These are phyloP conservation scores for Leccinum uliginosum DNA, from an alignment of 768 basidiomycete genomes.

Conservation along the genomic window DNA sequence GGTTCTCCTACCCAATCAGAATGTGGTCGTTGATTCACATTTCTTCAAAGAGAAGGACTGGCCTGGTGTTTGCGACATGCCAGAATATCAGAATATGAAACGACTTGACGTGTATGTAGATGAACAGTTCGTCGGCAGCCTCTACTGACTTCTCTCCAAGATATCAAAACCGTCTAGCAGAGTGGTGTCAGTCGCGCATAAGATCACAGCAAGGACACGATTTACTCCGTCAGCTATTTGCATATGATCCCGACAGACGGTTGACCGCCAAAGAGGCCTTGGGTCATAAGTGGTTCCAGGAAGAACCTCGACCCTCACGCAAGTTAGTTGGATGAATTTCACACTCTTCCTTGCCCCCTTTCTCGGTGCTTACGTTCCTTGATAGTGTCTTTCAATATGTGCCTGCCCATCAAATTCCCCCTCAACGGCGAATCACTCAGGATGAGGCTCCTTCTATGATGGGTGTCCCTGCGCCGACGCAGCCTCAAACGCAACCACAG, in stretches of 20 bases:
- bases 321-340: slow-evolving; percentile 54
- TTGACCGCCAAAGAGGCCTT: slow-evolving; percentile 81
- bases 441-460: slow-evolving; percentile 91
- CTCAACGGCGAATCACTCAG: slow-evolving; percentile 83
- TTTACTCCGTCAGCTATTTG: slow-evolving; percentile 80
- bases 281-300: slow-evolving; percentile 86
- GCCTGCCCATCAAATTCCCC: slow-evolving; percentile 66
- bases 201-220: slow-evolving; percentile 66
- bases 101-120: slow-evolving; percentile 64
- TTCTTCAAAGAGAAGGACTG: slow-evolving; percentile 70
- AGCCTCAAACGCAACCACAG: slow-evolving; percentile 38
- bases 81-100: slow-evolving; percentile 82
- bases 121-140: neutral
- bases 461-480: slow-evolving; percentile 50
- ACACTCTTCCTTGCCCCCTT: neutral
- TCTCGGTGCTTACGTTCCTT: slow-evolving; percentile 4
- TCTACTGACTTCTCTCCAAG: slow-evolving; percentile 30
- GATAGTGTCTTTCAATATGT: slow-evolving; percentile 72
- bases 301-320: slow-evolving; percentile 79
- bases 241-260: slow-evolving; percentile 85
- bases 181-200: slow-evolving; percentile 73
- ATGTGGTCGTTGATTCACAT: neutral
- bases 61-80: slow-evolving; percentile 82
- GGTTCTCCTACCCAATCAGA: neutral
- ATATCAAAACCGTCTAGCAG: slow-evolving; percentile 55